These are phyloP conservation scores for Tephrocybe sp. DNA, from an alignment of 768 basidiomycete species.

Conservation along the genomic window DNA sequence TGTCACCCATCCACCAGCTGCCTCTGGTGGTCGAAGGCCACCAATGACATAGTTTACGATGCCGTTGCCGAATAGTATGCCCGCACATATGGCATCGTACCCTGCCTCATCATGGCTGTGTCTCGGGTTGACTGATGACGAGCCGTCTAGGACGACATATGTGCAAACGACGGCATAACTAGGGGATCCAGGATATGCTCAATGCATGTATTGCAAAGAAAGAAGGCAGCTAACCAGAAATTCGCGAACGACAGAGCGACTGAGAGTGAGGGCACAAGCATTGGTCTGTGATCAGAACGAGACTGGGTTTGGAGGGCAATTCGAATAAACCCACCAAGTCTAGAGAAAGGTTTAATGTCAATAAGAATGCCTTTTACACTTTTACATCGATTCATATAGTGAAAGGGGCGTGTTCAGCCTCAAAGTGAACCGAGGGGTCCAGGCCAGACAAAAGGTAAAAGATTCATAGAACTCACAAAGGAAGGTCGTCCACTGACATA, in stretches of 20 bases:
- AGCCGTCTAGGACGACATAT: slow-evolving; percentile 2
- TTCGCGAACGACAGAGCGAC: slow-evolving; percentile 12
- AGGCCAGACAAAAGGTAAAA: neutral
- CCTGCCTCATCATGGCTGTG: neutral
- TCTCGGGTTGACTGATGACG: neutral
- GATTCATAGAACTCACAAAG: slow-evolving; percentile 4
- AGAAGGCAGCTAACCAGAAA: slow-evolving; percentile 11
- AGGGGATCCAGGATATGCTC: neutral
- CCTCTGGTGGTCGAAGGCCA: slow-evolving; percentile 4
- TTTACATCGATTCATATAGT: neutral
- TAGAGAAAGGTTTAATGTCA: neutral
- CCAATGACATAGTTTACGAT: slow-evolving; percentile 14
- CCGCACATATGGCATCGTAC: slow-evolving; percentile 13
- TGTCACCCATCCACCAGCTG: slow-evolving; percentile 1
- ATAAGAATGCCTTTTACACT: neutral
- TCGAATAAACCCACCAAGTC: slow-evolving; percentile 4
- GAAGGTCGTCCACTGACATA: neutral
- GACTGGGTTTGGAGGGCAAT: neutral
- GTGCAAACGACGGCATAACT: slow-evolving; percentile 16
- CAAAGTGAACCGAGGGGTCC: neutral
- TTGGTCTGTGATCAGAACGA: neutral
- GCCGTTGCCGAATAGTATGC: slow-evolving; percentile 13
- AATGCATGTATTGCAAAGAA: neutral
- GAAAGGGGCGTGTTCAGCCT: neutral
- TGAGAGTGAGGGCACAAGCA: neutral